Conservation (phyloP, 495 filamentous ascomycete genomes). For the Neurospora pannonica region DNA sequence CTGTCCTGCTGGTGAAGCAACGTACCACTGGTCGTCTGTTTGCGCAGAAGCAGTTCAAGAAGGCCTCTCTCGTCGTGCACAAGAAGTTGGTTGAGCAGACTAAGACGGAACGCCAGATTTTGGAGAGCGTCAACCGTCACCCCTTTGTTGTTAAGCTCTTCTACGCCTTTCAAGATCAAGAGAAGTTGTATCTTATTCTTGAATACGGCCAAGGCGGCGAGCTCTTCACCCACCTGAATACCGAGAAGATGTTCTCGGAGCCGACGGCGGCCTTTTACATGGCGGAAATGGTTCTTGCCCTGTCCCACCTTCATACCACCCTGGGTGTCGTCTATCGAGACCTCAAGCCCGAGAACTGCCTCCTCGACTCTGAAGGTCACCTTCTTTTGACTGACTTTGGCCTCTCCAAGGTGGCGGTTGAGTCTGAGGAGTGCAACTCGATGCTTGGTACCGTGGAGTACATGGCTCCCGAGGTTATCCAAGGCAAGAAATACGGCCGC, state of each 20-base stretch:
- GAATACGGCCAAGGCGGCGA: slow-evolving; percentile 98
- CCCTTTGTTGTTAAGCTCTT: slow-evolving; percentile 96
- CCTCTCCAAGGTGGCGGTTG: slow-evolving; percentile 86
- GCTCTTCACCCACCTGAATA: slow-evolving; percentile 79
- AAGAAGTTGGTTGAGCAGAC: slow-evolving; percentile 94
- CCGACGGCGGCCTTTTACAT: slow-evolving; percentile 90
- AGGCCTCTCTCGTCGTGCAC: slow-evolving; percentile 83
- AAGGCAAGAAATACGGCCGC: slow-evolving; percentile 76
- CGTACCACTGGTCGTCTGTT: slow-evolving; percentile 76
- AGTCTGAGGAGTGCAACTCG: slow-evolving; percentile 74
- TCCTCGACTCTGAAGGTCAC: slow-evolving; percentile 84
- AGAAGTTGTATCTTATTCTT: slow-evolving; percentile 94
- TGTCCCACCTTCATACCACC: slow-evolving; percentile 83
- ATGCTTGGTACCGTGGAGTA: slow-evolving; percentile 92
- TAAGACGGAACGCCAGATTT: slow-evolving; percentile 86
- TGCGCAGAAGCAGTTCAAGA: slow-evolving; percentile 97
- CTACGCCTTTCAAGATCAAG: slow-evolving; percentile 96
- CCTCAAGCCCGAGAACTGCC: slow-evolving; percentile 95
- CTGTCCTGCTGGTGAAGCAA: slow-evolving; percentile 86
- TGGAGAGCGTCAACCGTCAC: slow-evolving; percentile 91
- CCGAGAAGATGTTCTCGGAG: slow-evolving; percentile 87
- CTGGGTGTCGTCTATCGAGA: slow-evolving; percentile 95
- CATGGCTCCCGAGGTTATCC: slow-evolving; percentile 95
- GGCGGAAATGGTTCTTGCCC: slow-evolving; percentile 90
- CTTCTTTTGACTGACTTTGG: slow-evolving; percentile 95